phyloP scores from a whole-genome alignment of 129 eudicot species.

The Rutidosis leptorrhynchoides region DNA sequence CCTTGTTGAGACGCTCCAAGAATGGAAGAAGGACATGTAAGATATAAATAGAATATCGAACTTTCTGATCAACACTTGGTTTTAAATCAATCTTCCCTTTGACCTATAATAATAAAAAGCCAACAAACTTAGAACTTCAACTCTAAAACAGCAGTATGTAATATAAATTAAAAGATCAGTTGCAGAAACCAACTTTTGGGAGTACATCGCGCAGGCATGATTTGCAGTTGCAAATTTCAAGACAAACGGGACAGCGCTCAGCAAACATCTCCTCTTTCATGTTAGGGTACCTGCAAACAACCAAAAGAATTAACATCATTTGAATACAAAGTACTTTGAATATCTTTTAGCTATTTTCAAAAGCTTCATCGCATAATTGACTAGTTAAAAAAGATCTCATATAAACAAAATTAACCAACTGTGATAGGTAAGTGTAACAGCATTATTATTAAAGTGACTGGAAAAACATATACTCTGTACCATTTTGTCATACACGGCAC shows the following conservation, averaged over 20 bases:
- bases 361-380: neutral
- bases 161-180: neutral
- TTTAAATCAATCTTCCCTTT: conserved; percentile 26
- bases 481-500: conserved; percentile 56
- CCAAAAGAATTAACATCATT: neutral
- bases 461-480: conserved; percentile 37
- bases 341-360: neutral
- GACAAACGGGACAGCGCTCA: conserved; percentile 77
- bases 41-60: conserved; percentile 43
- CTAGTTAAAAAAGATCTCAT: neutral
- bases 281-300: conserved; percentile 63
- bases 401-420: too few relatives aligned
- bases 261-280: conserved; percentile 56
- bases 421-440: neutral
- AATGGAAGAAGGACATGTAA: conserved; percentile 57
- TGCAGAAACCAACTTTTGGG: conserved; percentile 29
- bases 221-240: conserved; percentile 76
- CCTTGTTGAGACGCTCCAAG: conserved; percentile 46
- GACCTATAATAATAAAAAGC: conserved; percentile 28
- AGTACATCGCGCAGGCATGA: conserved; percentile 61
- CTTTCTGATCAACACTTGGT: conserved; percentile 35
- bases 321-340: neutral
- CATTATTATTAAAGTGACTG: neutral
- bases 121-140: neutral
- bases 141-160: neutral